Evolutionary conservation across 768 basidiomycete genomes (phyloP).

Genomic region (Mycena latifolia): DNA sequence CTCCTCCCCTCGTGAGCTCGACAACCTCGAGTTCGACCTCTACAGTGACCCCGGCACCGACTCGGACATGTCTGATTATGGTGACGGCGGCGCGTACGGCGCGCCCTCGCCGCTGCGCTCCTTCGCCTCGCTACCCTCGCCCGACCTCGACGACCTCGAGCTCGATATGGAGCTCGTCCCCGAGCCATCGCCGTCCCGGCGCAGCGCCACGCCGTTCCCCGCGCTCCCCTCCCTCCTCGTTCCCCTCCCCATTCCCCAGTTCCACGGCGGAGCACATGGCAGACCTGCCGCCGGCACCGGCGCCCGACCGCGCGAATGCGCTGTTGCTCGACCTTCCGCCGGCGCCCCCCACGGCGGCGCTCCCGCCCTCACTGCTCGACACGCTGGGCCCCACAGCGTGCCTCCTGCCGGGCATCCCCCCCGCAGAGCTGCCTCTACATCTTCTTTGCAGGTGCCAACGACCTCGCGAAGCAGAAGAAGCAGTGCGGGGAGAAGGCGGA

Average conservation of each 20-base stretch:
- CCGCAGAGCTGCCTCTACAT: neutral
- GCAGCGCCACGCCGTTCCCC: too few relatives aligned
- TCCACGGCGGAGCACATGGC: too few relatives aligned
- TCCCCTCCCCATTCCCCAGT: neutral
- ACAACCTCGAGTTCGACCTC: conserved; percentile 11
- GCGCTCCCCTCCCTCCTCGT: conserved; percentile 20
- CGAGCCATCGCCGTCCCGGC: conserved; percentile 21
- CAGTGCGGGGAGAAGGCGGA: too few relatives aligned
- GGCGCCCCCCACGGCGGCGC: neutral
- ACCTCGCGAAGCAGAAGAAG: too few relatives aligned
- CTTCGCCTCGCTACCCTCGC: conserved; percentile 27
- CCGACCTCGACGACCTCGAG: conserved; percentile 36
- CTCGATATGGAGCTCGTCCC: conserved; percentile 30
- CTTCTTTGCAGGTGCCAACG: too few relatives aligned
- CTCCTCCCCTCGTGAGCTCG: conserved; percentile 6
- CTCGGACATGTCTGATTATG: neutral
- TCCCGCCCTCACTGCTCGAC: conserved; percentile 27
- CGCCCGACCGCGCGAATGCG: too few relatives aligned
- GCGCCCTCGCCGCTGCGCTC: conserved; percentile 17
- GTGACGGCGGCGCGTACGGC: neutral
- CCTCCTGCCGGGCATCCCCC: conserved; percentile 5
- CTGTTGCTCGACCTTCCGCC: conserved; percentile 31
- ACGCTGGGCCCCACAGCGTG: conserved; percentile 2
- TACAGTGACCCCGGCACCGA: too few relatives aligned
- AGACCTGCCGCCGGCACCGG: too few relatives aligned